Conservation (phyloP, 108 stramenopile species). For the Epithemia pelagica region DNA sequence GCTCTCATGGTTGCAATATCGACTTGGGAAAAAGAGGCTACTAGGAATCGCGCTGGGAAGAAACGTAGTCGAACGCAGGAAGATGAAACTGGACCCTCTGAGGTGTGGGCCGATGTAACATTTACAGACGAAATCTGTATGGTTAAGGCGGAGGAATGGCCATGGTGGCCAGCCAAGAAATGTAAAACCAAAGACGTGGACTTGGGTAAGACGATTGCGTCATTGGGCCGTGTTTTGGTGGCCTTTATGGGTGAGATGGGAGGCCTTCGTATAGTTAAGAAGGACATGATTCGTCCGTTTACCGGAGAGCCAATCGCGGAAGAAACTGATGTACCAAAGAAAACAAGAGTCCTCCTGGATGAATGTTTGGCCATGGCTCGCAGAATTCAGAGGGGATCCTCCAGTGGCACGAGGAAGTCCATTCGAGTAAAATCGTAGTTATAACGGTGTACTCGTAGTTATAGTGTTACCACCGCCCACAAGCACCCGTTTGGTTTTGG, state of each 20-base stretch:
- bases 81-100: constrained; percentile 24
- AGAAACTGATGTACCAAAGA: constrained; percentile 36
- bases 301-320: constrained; percentile 39
- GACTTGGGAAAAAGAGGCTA: constrained; percentile 33
- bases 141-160: constrained; percentile 55
- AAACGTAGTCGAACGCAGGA: constrained; percentile 19
- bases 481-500: no score
- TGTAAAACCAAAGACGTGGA: constrained; percentile 46
- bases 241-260: constrained; percentile 65
- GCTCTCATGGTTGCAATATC: constrained; percentile 36
- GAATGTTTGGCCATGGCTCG: constrained; percentile 67
- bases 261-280: constrained; percentile 46
- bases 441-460: no score
- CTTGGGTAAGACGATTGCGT: constrained; percentile 31
- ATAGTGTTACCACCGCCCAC: no score
- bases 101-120: constrained; percentile 62
- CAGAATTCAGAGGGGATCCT: constrained; percentile 17
- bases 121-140: constrained; percentile 67
- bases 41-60: constrained; percentile 1
- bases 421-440: no score
- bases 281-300: constrained; percentile 44
- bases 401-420: no score
- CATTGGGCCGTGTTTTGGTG: constrained; percentile 42
- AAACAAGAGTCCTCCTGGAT: constrained; percentile 42
- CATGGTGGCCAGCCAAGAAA: constrained; percentile 81